phyloP scores from a whole-genome alignment of 2,329 filamentous ascomycete species.

The Pseudogymnoascus sp. region DNA sequence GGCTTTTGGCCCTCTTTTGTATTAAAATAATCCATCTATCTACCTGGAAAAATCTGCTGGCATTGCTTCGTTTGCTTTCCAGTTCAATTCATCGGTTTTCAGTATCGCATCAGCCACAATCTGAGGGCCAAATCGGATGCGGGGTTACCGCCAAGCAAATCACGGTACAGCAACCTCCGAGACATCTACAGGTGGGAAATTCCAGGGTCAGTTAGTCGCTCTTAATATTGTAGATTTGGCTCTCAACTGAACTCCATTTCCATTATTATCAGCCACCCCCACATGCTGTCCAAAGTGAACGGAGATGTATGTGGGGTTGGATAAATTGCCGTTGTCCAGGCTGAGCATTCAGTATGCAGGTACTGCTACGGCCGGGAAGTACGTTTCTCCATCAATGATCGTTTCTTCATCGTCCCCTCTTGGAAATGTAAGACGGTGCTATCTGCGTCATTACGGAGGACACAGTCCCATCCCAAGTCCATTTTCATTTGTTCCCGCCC shows the following conservation, averaged over 20 bases:
- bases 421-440: background rate
- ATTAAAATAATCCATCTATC: background rate
- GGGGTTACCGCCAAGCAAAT: background rate
- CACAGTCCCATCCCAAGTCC: background rate
- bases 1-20: background rate
- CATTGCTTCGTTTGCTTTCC: background rate
- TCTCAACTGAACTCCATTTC: background rate
- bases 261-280: background rate
- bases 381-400: conserved; percentile 9
- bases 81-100: background rate
- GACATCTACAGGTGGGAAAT: background rate
- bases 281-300: background rate
- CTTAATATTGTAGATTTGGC: background rate
- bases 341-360: background rate
- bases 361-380: background rate
- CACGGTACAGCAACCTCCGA: background rate
- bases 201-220: background rate
- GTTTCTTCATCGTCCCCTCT: background rate
- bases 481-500: background rate
- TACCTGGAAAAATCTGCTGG: background rate
- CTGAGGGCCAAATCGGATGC: background rate
- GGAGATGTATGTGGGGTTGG: conserved; percentile 1
- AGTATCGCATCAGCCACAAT: background rate
- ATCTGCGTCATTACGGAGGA: background rate
- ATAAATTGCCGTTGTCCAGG: background rate